Conservation (phyloP, 73 alveolate species). For the Uronychia setigera region DNA sequence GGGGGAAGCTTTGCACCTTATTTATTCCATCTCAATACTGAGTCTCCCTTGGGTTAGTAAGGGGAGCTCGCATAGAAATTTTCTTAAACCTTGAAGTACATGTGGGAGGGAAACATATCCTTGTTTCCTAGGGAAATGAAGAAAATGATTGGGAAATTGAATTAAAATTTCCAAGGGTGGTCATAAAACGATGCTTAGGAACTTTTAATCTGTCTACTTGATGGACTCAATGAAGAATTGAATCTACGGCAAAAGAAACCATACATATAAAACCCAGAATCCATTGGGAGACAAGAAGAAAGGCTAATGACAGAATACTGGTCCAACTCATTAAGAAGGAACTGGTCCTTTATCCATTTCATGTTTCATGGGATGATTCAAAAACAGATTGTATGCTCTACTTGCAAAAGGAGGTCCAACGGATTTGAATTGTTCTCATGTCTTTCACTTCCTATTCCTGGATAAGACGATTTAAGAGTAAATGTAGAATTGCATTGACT, state of each 20-base stretch:
- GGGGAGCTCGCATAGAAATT: conserved; percentile 57
- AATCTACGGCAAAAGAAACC: conserved; percentile 61
- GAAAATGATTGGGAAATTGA: conserved; percentile 53
- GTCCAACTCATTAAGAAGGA: conserved; percentile 73
- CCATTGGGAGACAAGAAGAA: conserved; percentile 41
- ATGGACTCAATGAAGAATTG: conserved; percentile 75
- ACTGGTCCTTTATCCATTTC: conserved; percentile 73
- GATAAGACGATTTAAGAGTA: conserved; percentile 36
- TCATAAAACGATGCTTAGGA: conserved; percentile 81
- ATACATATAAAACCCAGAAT: conserved; percentile 28
- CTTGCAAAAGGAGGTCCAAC: conserved; percentile 55
- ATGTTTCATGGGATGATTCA: conserved; percentile 75
- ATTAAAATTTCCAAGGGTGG: conserved; percentile 60
- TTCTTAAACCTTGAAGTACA: conserved; percentile 35
- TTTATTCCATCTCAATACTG: not conserved
- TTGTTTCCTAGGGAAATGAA: conserved; percentile 60
- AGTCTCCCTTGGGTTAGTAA: conserved; percentile 6
- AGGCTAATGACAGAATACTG: conserved; percentile 72
- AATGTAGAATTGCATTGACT: conserved; percentile 48
- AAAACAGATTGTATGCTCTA: conserved; percentile 55
- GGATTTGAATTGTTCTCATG: conserved; percentile 64
- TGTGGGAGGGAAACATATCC: conserved; percentile 49
- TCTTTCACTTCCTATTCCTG: conserved; percentile 75
- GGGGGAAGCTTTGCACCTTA: not conserved
- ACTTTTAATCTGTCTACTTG: conserved; percentile 68